Evolutionary conservation across 129 eudicot genomes (phyloP), one percentile per base, ranked within the genome.

Genomic region (Arctium minus): DNA sequence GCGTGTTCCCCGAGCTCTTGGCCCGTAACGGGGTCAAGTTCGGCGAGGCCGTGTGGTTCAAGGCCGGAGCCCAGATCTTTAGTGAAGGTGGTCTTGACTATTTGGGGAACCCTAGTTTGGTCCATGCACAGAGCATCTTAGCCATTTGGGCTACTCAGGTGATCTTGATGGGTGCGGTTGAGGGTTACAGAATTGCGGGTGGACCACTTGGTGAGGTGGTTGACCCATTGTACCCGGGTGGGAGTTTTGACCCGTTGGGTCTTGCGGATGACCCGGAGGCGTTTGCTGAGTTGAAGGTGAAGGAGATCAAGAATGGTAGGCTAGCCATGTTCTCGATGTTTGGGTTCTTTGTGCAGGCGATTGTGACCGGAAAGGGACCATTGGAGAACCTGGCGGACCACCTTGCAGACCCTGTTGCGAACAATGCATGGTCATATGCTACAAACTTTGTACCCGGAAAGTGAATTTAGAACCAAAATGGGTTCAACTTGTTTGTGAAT

Each of bases 181-280:
- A 91, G 86, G 96, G 96, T 33, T 91, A 91, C 88, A 91, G 93
- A 72, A 81, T 89, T 81, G 96, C 96, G 0, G 96, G 93, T 46
- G 96, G 96, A 4, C 96, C 96, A 11, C 89, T 91, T 12, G 93
- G 96, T 56, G 96, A 91, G 87, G 88, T 91, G 36, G 86, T 83
- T n/a, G 96, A 91, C 89, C 96, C 96, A 48, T 81, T 91, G 17
- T 91, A 91, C 91, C 92, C 96, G 0, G 96, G 92, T 32, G 92
- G 96, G 32, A 91, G 96, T 62, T 91, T 91, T 64, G 96, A 89
- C 87, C 96, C 96, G 3, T 84, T 91, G 88, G 96, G 96, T 40
- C 87, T 91, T 42, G 96, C 96, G 42, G 96, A 91, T 39, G 96
- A 91, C 79, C 95, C 96, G 3, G 96, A 89, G 79, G 96, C 96